Conservation (phyloP, 2,329 filamentous ascomycete genomes). For the Clonostachys chloroleuca region DNA sequence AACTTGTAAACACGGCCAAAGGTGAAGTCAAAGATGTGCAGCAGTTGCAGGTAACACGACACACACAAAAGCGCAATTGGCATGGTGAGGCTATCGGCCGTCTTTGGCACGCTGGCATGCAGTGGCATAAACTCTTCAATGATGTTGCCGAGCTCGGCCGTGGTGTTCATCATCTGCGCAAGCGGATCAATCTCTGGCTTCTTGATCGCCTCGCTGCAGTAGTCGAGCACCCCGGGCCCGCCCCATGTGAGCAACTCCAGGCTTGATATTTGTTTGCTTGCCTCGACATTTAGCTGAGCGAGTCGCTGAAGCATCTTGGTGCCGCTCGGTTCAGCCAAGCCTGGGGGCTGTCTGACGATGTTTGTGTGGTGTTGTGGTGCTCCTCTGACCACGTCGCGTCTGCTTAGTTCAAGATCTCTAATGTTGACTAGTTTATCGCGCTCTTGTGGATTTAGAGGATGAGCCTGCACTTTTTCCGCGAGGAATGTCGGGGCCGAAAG, state of each 20-base stretch:
- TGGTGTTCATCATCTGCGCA: conserved; percentile 2
- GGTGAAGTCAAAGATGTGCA: conserved; percentile 5
- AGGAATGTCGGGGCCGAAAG: too few relatives aligned
- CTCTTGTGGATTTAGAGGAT: too few relatives aligned
- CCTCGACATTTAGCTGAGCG: too few relatives aligned
- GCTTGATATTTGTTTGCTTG: too few relatives aligned
- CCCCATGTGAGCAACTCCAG: not conserved
- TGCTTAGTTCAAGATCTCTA: too few relatives aligned
- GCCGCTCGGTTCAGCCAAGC: too few relatives aligned
- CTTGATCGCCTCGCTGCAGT: conserved; percentile 3
- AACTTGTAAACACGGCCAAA: conserved; percentile 3
- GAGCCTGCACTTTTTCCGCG: too few relatives aligned
- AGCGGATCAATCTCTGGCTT: conserved; percentile 2
- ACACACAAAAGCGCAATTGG: conserved; percentile 5
- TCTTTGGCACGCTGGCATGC: conserved; percentile 1
- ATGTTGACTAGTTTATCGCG: too few relatives aligned
- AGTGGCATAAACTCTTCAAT: conserved; percentile 6
- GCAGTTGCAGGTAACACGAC: conserved; percentile 5
- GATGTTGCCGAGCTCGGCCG: conserved; percentile 4
- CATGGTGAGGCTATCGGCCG: conserved; percentile 1
- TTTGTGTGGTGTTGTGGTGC: too few relatives aligned
- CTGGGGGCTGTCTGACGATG: too few relatives aligned
- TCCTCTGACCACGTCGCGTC: too few relatives aligned
- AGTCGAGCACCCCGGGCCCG: not conserved
- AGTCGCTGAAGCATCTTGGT: too few relatives aligned